Evolutionary conservation across 805 yeast species (phyloP).

Genomic region (Pichia nakasei): DNA sequence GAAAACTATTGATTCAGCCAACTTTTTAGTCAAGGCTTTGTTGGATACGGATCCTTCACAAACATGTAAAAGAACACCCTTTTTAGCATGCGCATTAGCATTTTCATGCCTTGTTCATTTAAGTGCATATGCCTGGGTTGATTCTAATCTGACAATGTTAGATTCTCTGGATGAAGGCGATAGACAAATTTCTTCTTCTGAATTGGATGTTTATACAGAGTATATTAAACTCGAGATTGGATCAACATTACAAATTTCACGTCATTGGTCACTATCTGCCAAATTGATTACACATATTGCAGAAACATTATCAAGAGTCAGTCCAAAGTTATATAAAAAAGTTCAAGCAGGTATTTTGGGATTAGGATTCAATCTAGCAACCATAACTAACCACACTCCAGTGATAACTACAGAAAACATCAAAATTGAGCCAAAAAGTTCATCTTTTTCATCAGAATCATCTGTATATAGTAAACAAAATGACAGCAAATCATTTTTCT

Average conservation of each 20-base stretch:
- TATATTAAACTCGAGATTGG: constrained; percentile 41
- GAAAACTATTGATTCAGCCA: constrained; percentile 47
- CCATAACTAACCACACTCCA: not conserved
- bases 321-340: constrained; percentile 33
- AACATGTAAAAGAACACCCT: constrained; percentile 38
- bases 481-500: not conserved
- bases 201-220: constrained; percentile 36
- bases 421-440: not conserved
- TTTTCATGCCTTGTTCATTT: constrained; percentile 43
- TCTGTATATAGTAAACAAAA: not conserved
- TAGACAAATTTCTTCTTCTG: constrained; percentile 21
- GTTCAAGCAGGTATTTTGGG: constrained; percentile 28
- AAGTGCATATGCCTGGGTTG: constrained; percentile 46
- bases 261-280: constrained; percentile 43
- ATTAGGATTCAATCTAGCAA: constrained; percentile 8
- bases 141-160: constrained; percentile 25
- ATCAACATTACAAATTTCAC: constrained; percentile 40
- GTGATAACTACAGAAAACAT: not conserved
- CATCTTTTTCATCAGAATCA: not conserved
- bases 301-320: constrained; percentile 34
- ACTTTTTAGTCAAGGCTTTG: constrained; percentile 36
- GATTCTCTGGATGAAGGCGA: constrained; percentile 7
- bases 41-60: constrained; percentile 40
- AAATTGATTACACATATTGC: constrained; percentile 38
- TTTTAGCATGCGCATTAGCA: constrained; percentile 45